These are phyloP conservation scores for Passiflora organensis DNA, from an alignment of 345 rosid species.

Conservation along the genomic window DNA sequence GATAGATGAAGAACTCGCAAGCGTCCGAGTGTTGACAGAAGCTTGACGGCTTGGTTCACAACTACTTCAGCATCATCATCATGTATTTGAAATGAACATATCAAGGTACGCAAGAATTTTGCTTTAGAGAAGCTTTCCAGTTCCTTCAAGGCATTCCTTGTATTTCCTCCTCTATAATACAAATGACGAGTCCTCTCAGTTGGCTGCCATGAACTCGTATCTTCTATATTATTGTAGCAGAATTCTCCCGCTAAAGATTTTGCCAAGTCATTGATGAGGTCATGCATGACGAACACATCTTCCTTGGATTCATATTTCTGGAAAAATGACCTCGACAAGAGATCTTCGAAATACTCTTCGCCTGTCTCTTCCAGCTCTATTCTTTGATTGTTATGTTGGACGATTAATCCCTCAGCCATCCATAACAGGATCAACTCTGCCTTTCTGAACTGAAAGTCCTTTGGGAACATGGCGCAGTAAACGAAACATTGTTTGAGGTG, in stretches of 20 bases:
- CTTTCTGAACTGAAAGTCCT: background rate
- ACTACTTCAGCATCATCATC: too few relatives aligned
- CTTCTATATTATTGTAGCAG: too few relatives aligned
- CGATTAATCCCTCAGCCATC: conserved; percentile 28
- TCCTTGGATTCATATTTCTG: background rate
- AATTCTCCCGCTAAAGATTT: conserved; percentile 15
- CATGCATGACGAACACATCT: conserved; percentile 7
- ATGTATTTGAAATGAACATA: too few relatives aligned
- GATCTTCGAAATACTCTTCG: conserved; percentile 10
- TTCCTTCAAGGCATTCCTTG: too few relatives aligned
- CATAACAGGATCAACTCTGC: conserved; percentile 4
- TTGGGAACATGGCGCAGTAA: conserved; percentile 4
- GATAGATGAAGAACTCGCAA: too few relatives aligned
- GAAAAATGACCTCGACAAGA: conserved; percentile 16
- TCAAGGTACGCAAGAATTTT: too few relatives aligned
- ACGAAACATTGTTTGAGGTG: conserved; percentile 2
- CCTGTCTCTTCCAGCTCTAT: conserved; percentile 12
- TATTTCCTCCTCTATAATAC: too few relatives aligned
- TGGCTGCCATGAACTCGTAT: too few relatives aligned
- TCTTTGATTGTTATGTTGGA: background rate
- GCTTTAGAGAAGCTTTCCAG: too few relatives aligned
- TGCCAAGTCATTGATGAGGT: conserved; percentile 16
- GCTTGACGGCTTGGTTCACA: too few relatives aligned
- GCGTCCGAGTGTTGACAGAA: too few relatives aligned
- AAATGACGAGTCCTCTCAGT: too few relatives aligned